A percentile compares a stretch with the other conserved stretches of the same genome.
phyloP scores from a whole-genome alignment of 331 rosid genomes.

The Cydonia oblonga region DNA sequence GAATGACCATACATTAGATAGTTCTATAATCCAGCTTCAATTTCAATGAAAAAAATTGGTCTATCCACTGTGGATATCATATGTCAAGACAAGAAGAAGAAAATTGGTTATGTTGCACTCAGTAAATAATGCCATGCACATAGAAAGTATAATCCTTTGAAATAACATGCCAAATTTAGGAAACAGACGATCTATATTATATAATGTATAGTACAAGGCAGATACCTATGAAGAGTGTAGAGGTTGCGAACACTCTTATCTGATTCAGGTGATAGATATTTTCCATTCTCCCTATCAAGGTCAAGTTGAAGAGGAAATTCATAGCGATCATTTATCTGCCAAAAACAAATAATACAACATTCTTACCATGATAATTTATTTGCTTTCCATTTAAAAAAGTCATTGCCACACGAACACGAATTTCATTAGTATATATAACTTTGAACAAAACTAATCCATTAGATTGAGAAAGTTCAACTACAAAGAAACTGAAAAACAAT shows the following conservation, averaged over 20 bases:
- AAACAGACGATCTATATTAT: not conserved
- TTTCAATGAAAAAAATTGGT: not conserved
- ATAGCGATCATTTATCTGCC: constrained; percentile 81
- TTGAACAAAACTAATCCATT: not conserved
- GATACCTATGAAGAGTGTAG: constrained; percentile 74
- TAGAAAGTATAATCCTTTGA: not conserved
- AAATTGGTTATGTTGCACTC: not conserved
- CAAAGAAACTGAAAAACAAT: not conserved
- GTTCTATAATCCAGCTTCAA: not conserved
- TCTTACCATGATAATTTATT: too few species aligned
- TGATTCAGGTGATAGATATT: constrained; percentile 75
- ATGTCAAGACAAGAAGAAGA: not conserved
- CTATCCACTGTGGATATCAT: not conserved
- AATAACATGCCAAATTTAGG: not conserved
- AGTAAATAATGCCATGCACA: not conserved
- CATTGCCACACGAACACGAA: not conserved
- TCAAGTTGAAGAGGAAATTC: constrained; percentile 81
- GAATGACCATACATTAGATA: not conserved
- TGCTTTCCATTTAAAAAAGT: too few species aligned
- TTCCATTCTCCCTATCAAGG: constrained; percentile 79
- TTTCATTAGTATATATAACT: not conserved
- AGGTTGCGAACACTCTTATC: constrained; percentile 79
- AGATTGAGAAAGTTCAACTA: not conserved
- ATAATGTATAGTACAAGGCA: not conserved
- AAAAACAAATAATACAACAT: not conserved